These are phyloP conservation scores for Talaromyces sp. DNA, from an alignment of 2,329 filamentous ascomycete genomes.

Conservation along the genomic window DNA sequence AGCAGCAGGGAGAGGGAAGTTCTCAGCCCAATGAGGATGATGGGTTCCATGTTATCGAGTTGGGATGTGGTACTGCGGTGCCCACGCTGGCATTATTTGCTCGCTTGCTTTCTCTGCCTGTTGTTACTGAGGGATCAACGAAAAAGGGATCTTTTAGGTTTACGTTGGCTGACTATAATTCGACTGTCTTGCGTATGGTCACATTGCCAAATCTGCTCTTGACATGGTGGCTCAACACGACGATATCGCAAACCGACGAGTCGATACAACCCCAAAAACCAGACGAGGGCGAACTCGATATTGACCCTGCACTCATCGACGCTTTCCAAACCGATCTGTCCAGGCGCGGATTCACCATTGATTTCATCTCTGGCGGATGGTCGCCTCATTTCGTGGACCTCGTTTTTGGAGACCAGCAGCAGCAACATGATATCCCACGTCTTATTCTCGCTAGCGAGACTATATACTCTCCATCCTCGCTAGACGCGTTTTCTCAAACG, in stretches of 20 bases:
- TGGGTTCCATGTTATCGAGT: constrained; percentile 40
- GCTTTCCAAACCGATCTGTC: constrained; percentile 42
- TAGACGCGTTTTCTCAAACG: constrained; percentile 52
- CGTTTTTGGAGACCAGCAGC: constrained; percentile 15
- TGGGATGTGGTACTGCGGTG: constrained; percentile 61
- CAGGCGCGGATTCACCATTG: constrained; percentile 42
- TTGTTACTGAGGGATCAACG: neutral
- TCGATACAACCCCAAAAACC: constrained; percentile 3
- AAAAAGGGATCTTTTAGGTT: constrained; percentile 38
- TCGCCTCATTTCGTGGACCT: constrained; percentile 44
- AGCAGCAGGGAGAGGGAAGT: neutral
- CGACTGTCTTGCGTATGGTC: constrained; percentile 54
- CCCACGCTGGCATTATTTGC: constrained; percentile 53
- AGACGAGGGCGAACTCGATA: constrained; percentile 39
- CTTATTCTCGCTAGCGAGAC: constrained; percentile 59
- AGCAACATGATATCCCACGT: no score
- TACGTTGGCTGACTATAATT: constrained; percentile 59
- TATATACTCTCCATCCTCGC: constrained; percentile 55
- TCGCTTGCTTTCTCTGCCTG: constrained; percentile 37
- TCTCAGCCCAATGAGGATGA: constrained; percentile 21
- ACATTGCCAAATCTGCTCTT: constrained; percentile 58
- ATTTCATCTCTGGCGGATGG: constrained; percentile 59
- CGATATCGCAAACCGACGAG: constrained; percentile 10
- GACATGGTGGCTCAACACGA: constrained; percentile 41
- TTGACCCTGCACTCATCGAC: constrained; percentile 44